phyloP scores from a whole-genome alignment of 139 green algal species.

The Tetradesmus obliquus region DNA sequence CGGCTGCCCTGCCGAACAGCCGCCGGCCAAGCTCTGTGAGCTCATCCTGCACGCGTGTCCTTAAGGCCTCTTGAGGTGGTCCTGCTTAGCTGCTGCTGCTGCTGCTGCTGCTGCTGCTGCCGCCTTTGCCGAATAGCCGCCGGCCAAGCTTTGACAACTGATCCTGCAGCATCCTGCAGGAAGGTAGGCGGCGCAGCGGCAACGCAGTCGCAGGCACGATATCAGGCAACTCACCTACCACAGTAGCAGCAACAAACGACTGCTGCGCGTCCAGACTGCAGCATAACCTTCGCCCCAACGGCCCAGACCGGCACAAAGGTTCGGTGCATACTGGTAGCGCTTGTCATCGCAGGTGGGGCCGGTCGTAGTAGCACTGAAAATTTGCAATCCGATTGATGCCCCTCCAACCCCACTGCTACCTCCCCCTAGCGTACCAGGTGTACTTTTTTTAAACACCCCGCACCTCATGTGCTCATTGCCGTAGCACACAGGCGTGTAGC shows the following conservation, averaged over 20 bases:
- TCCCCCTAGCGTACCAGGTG: too few species aligned
- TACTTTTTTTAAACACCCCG: too few species aligned
- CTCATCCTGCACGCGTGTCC: neutral
- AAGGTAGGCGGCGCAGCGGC: neutral
- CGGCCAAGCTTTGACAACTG: neutral
- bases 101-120: neutral
- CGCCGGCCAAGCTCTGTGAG: neutral
- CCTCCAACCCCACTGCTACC: too few species aligned
- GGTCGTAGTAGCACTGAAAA: too few species aligned
- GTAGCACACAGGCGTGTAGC: too few species aligned
- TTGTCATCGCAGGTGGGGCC: too few species aligned
- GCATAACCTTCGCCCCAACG: too few species aligned
- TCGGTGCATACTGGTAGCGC: too few species aligned
- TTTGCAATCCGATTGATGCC: too few species aligned
- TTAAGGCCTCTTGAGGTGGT: neutral
- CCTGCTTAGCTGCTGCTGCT: slow-evolving; percentile 7
- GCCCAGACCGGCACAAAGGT: too few species aligned
- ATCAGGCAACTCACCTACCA: neutral
- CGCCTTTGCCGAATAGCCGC: neutral
- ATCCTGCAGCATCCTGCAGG: slow-evolving; percentile 5
- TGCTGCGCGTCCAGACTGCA: neutral
- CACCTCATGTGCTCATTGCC: too few species aligned
- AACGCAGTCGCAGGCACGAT: neutral
- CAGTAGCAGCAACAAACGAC: neutral
- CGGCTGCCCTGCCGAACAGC: neutral